Base-by-base conservation (phyloP, 176 grass and related monocot species). In the Ampelocalamus luodianensis region DNA sequence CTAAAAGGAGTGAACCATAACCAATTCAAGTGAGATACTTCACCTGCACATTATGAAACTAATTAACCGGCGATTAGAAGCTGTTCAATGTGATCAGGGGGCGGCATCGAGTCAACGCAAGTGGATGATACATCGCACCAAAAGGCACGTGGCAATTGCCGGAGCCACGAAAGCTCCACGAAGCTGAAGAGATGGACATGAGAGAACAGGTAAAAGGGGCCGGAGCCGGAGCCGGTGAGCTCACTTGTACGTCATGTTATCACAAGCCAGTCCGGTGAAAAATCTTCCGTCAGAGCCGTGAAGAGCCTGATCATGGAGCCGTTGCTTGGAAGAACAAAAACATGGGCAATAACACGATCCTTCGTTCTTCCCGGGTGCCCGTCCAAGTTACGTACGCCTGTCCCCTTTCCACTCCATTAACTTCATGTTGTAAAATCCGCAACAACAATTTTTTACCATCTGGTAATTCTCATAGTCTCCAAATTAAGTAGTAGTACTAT, bases 311-410 rank as follows among this genome's bases (percentile, higher is more conserved):
- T 69, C 64, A 64, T 61, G 77, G 71, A 71, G n/a, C 4, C 79
- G 83, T 79, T 15, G 79, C 84, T 90, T 90, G 15, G 15, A 87
- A 83, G 88, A 68, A 65, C 48, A 78, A 78, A 50, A 58, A 48
- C 37, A 14, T 3, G 13, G 78, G 13, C 6, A 59, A 89, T 75
- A 61, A 50, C 8, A 56, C 51, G 74, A 38, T 17, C 74, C 12
- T 0, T 66, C 76, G 36, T 53, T 6, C 58, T 49, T n/a, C 43
- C 49, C 46, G 53, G 7, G 20, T 37, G 17, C 8, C 18, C 39
- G 40, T 82, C 71, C 42, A 61, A 78, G 49, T 16, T 66, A 65
- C 34, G 61, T 54, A 51, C 22, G 61, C n/a, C 12, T 17, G 71
- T 32, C 39, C 3, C 42, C 16, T 26, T 43, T 26, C 50, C 66